Evolutionary conservation across 768 basidiomycete genomes (phyloP).

Genomic region (Mycena olivaceomarginata): DNA sequence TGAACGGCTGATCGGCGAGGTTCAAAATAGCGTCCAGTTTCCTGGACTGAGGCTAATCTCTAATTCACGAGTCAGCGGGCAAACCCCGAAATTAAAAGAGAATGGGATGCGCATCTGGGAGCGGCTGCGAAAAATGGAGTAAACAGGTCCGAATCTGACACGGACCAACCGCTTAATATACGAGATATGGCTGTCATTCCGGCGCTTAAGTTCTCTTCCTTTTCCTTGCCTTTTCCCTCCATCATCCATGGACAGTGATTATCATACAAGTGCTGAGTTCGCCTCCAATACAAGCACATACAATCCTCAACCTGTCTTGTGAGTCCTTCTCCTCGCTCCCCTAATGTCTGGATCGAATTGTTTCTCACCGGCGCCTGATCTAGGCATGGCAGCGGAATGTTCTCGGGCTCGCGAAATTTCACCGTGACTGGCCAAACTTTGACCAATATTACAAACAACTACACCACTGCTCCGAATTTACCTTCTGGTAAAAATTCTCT

Average conservation of each 20-base stretch:
- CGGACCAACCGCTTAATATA: no score
- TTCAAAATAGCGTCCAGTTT: no score
- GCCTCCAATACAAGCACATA: background rate
- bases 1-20: no score
- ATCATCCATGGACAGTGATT: constrained; percentile 1
- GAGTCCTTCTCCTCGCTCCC: background rate
- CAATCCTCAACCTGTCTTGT: background rate
- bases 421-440: constrained; percentile 4
- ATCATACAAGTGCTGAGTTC: background rate
- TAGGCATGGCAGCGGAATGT: background rate
- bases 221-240: background rate
- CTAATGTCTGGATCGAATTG: no score
- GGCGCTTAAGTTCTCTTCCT: background rate
- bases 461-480: background rate
- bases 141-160: no score
- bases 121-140: no score
- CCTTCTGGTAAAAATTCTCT: background rate
- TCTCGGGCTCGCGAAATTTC: background rate
- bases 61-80: no score
- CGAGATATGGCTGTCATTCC: background rate
- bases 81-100: no score
- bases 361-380: background rate
- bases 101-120: no score
- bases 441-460: constrained; percentile 1
- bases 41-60: no score